Conservation (phyloP, 2,329 filamentous ascomycete species). For the Lecanoromycetidae sp. region DNA sequence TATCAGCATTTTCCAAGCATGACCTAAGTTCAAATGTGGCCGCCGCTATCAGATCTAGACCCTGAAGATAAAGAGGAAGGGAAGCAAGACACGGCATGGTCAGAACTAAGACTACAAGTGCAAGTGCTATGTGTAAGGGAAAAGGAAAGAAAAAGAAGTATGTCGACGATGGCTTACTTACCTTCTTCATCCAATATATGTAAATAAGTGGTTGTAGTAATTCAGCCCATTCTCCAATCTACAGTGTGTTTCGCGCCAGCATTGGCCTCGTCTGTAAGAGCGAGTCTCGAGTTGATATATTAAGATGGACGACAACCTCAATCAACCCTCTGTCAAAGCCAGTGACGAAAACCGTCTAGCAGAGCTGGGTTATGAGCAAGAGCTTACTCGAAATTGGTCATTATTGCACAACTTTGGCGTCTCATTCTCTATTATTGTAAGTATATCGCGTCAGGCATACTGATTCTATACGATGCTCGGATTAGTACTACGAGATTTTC, state of each 20-base stretch:
- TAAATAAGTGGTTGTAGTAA: too few species aligned
- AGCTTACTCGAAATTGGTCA: slow-evolving; percentile 46
- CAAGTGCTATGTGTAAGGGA: too few species aligned
- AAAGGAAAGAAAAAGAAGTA: too few species aligned
- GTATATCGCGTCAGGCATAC: slow-evolving; percentile 17
- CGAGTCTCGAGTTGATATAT: too few species aligned
- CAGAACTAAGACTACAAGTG: too few species aligned
- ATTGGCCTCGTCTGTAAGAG: too few species aligned
- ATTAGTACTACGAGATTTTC: too few species aligned
- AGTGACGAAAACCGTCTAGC: slow-evolving; percentile 41
- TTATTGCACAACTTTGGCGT: slow-evolving; percentile 50
- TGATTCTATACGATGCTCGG: too few species aligned
- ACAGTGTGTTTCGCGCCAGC: too few species aligned
- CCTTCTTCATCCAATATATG: too few species aligned
- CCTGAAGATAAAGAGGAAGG: not conserved
- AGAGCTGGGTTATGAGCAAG: slow-evolving; percentile 49
- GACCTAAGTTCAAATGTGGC: not conserved
- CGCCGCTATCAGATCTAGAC: not conserved
- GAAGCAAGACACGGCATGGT: not conserved
- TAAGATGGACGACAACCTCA: not conserved
- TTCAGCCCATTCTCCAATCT: too few species aligned
- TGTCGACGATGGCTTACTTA: too few species aligned
- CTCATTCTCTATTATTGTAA: slow-evolving; percentile 49
- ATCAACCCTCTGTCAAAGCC: not conserved
- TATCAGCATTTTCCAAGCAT: not conserved